phyloP scores from a whole-genome alignment of 768 basidiomycete species.

The Lentinula detonsa region DNA sequence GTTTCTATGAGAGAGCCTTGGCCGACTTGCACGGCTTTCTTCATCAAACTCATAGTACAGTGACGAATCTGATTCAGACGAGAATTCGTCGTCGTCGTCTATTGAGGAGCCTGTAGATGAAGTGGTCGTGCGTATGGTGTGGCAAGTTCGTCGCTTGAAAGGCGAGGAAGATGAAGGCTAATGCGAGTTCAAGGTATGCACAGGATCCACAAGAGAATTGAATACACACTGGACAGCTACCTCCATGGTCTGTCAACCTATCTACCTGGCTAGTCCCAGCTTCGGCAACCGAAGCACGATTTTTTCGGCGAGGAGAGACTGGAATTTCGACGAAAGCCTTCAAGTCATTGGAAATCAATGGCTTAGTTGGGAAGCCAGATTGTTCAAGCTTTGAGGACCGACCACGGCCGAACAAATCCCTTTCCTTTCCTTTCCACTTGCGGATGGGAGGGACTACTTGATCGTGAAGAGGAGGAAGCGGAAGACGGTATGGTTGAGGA shows the following conservation, averaged over 20 bases:
- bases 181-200: neutral
- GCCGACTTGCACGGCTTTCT: neutral
- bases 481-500: too few species aligned
- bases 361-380: neutral
- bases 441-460: conserved; percentile 5
- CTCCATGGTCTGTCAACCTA: neutral
- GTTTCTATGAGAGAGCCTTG: neutral
- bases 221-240: neutral
- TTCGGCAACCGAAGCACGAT: neutral
- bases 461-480: too few species aligned
- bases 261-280: neutral
- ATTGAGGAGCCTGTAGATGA: neutral
- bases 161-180: neutral
- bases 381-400: neutral
- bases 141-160: neutral
- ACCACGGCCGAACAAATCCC: neutral
- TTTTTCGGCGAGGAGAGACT: neutral
- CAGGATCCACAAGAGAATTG: neutral
- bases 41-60: neutral
- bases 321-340: neutral
- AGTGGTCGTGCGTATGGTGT: neutral
- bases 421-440: neutral
- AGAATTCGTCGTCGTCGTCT: neutral
- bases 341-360: neutral
- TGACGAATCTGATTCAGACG: neutral